These are phyloP conservation scores for Eucalyptus sp. DNA, from an alignment of 345 rosid species.

Conservation along the genomic window DNA sequence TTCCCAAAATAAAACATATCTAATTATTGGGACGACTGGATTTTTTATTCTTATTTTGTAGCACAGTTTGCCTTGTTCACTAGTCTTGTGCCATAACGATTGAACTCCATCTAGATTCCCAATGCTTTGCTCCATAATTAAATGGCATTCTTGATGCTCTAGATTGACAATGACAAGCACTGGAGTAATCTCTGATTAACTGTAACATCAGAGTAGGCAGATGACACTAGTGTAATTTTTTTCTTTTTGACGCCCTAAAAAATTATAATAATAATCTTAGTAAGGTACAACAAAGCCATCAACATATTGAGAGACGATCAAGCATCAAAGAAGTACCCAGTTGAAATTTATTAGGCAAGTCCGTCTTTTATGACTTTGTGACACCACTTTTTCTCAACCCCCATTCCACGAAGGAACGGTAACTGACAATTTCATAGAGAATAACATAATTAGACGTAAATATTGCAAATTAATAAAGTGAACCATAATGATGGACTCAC, in stretches of 20 bases:
- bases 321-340: neutral
- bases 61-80: neutral
- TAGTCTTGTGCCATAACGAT: neutral
- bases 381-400: neutral
- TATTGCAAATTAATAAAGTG: neutral
- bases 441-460: neutral
- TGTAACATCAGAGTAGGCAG: neutral
- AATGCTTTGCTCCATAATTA: neutral
- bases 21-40: neutral
- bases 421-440: neutral
- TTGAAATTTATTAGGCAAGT: accelerated
- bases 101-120: neutral
- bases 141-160: neutral
- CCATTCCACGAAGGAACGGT: neutral
- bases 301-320: neutral
- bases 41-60: neutral
- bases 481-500: neutral
- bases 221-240: neutral
- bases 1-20: neutral
- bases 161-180: neutral
- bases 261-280: neutral
- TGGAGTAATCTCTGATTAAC: neutral
- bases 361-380: no score
- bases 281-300: neutral
- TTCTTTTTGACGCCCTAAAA: neutral